Evolutionary conservation across 495 filamentous ascomycete species (phyloP).

Genomic region (Paragyromitra xinjiangensis): DNA sequence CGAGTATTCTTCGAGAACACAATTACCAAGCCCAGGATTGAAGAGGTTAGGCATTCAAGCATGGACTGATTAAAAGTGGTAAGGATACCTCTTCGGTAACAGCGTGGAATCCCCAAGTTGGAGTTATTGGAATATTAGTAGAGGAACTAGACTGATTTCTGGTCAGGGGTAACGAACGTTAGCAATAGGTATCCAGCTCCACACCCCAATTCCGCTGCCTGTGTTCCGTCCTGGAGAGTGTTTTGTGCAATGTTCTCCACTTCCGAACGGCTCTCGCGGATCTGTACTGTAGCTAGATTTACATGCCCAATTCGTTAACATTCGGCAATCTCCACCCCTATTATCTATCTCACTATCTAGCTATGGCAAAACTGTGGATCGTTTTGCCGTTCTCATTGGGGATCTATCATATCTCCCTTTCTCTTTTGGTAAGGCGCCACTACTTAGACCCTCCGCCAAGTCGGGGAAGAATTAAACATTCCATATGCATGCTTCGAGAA

Average conservation of each 20-base stretch:
- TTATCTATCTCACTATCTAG: background rate
- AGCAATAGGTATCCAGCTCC: background rate
- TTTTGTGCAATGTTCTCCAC: background rate
- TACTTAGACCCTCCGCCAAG: background rate
- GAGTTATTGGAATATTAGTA: background rate
- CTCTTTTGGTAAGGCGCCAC: background rate
- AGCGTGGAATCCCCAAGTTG: constrained; percentile 15
- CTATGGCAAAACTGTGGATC: background rate
- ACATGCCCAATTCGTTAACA: background rate
- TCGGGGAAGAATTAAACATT: background rate
- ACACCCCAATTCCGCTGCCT: constrained; percentile 3
- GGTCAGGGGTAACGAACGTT: background rate
- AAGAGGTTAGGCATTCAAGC: background rate
- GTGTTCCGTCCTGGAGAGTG: background rate
- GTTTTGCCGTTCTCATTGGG: background rate
- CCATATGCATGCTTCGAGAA: background rate
- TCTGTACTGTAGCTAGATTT: background rate
- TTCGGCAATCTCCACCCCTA: background rate
- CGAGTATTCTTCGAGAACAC: background rate
- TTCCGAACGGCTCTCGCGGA: background rate
- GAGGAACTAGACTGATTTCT: background rate
- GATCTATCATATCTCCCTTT: background rate
- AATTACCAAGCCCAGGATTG: constrained; percentile 5
- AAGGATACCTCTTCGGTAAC: constrained; percentile 30
- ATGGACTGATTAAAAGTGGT: constrained; percentile 9